Base-by-base conservation (phyloP, 441 rosid genomes). In the Breynia disticha region DNA sequence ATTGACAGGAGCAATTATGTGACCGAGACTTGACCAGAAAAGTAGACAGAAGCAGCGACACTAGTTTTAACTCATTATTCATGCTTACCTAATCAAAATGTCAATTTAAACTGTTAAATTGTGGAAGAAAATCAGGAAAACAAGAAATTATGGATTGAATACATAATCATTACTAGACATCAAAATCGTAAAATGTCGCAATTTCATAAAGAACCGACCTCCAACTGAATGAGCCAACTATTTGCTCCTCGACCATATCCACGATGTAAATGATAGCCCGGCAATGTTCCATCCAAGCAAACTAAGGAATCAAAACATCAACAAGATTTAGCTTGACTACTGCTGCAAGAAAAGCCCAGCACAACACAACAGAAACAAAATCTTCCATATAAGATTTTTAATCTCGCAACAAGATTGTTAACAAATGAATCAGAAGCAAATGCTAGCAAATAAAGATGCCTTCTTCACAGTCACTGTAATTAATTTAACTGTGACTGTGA, bases 221-320 rank as follows among this genome's bases (percentile, higher is more conserved):
- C 99, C 62, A 93, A 74, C 5, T 91, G 87, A 77, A 91, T 76
- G 47, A 93, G 90, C 99, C 99, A 93, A 56, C 84, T 84, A 59
- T 80, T 77, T 54, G 86, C 85, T 56, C 99, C 99, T 10, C 84
- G 68, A 42, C 96, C 96, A 57, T 69, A 74, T 59, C 99, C 99
- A 11, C 70, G 86, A 59, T 84, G 95, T 54, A 81, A 63, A 72
- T 93, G 99, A 67, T 93, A 93, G 32, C 97, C 99, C 21, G 99
- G 99, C 64, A 86, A 66, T 46, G 97, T 81, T 72, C 99, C 99
- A 79, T 89, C 99, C 75, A 89, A 75, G 71, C 99, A 93, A 45
- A 93, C 99, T 93, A 81, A 48, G 54, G 52, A 20, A 60, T 60
- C 58, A 55, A 58, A 11, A 32, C 32, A 32, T n/a, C 28, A 35